Base-by-base conservation (phyloP, 441 rosid species). In the Erysimum pusillum region DNA sequence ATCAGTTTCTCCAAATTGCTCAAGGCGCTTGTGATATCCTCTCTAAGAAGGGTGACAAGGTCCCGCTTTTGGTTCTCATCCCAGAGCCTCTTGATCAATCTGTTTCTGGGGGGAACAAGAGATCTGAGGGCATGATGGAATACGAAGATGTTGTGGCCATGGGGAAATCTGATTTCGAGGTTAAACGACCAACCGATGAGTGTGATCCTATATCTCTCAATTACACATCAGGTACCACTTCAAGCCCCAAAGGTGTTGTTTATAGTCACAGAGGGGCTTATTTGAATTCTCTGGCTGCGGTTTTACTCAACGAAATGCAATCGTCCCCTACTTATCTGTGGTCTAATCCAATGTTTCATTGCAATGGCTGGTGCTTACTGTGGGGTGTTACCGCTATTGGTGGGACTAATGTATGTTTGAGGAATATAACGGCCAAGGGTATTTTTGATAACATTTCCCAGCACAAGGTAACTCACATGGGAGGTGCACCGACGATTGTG, bases 161-260 rank as follows among this genome's bases (percentile, higher is more conserved):
- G 73, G 94, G 83, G 39, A 79, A 69, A 56, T 52, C 61, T 6
- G 76, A 74, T 81, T 86, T 89, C 62, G 73, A 83, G 75, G 80
- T 87, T 5, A 78, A 38, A 73, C 58, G 85, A 3, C 94, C 94
- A 3, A 75, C 68, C 53, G 87, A 83, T 28, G 94, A 91, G 63
- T 87, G 85, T 72, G 94, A 89, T 71, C 83, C 97, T 9, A 87
- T 91, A 22, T 63, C 94, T 49, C 54, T 91, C 17, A 91, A 91
- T 69, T 91, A 91, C 65, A 91, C 97, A 32, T 91, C 94, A 2
- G 97, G 97, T 66, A 91, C 97, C 36, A 91, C 92, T 18, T 88
- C 97, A 9, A 85, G 79, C 41, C 94, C 97, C 32, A 91, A 89
- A 60, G 97, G 97, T 38, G 97, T 91, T 64, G 85, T 91, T 53